Evolutionary conservation across 805 yeast genomes (phyloP).

Genomic region (Cyberlindnera japonica): DNA sequence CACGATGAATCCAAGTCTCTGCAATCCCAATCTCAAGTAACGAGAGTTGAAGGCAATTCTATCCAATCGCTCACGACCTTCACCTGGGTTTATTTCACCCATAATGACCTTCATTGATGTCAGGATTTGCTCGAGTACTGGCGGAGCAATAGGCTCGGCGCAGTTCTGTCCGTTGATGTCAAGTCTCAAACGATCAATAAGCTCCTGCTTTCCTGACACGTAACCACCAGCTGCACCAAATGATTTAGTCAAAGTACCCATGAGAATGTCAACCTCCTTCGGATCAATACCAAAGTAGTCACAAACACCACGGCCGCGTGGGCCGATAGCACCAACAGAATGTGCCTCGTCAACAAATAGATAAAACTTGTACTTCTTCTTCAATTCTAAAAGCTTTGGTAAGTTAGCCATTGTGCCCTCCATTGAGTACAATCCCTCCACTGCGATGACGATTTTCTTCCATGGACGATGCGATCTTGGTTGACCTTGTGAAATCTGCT

Average conservation of each 20-base stretch:
- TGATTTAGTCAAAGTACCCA: constrained; percentile 98
- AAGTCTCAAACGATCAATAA: constrained; percentile 72
- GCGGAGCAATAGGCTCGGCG: constrained; percentile 87
- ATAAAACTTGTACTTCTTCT: constrained; percentile 83
- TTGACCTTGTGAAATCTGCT: constrained; percentile 52
- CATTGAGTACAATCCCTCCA: constrained; percentile 85
- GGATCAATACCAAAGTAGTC: constrained; percentile 87
- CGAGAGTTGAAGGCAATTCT: constrained; percentile 96
- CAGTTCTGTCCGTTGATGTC: constrained; percentile 70
- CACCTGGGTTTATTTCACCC: constrained; percentile 86
- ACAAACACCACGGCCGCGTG: constrained; percentile 89
- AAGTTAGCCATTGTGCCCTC: constrained; percentile 79
- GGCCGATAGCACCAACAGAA: constrained; percentile 98
- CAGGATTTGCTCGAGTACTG: constrained; percentile 83
- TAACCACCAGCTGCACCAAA: constrained; percentile 99
- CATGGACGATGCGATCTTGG: constrained; percentile 95
- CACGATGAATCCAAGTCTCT: constrained; percentile 89
- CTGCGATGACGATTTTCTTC: constrained; percentile 80
- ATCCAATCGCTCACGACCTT: constrained; percentile 85
- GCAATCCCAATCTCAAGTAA: constrained; percentile 84
- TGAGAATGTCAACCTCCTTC: constrained; percentile 71
- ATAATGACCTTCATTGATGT: constrained; percentile 74
- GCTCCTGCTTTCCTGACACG: constrained; percentile 66
- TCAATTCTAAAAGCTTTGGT: constrained; percentile 65
- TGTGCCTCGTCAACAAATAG: constrained; percentile 97